A percentile compares a stretch with the other conserved stretches of the same genome.
phyloP scores from a whole-genome alignment of 2,329 filamentous ascomycete species.

The Alternaria hordeiaustralica region DNA sequence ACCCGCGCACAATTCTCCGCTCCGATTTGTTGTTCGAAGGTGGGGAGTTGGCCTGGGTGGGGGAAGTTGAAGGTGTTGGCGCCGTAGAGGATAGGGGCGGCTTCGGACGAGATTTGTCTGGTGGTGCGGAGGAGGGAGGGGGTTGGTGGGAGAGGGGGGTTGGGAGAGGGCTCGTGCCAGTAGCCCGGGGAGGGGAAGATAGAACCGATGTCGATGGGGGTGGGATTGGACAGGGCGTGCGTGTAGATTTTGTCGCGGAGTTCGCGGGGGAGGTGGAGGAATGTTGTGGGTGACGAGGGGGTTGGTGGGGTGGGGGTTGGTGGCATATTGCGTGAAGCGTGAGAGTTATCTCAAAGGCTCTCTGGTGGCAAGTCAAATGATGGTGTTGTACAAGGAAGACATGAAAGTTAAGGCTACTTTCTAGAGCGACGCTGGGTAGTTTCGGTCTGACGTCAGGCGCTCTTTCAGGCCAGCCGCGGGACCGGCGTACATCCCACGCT shows the following conservation, averaged over 20 bases:
- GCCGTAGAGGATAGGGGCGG: neutral
- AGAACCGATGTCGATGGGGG: neutral
- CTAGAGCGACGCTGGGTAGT: too few relatives aligned
- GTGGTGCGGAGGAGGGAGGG: fast-evolving
- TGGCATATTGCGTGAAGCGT: too few relatives aligned
- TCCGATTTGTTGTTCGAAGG: neutral
- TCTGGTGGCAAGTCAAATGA: too few relatives aligned
- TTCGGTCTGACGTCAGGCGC: neutral
- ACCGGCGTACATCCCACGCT: neutral
- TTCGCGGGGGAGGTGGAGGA: neutral
- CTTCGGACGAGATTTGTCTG: neutral
- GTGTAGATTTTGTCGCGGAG: neutral
- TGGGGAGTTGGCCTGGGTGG: neutral
- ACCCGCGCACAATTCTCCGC: neutral
- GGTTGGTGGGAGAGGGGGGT: neutral
- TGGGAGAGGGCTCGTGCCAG: neutral
- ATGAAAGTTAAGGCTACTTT: too few relatives aligned
- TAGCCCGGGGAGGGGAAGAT: neutral
- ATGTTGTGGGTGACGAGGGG: neutral
- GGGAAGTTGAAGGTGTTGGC: neutral
- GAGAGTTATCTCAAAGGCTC: too few relatives aligned
- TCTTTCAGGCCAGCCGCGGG: neutral
- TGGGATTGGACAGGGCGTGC: fast-evolving
- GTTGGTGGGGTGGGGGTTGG: neutral
- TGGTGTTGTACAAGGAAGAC: too few relatives aligned